Evolutionary conservation across 345 rosid species (phyloP).

Genomic region (Salix suchowensis): DNA sequence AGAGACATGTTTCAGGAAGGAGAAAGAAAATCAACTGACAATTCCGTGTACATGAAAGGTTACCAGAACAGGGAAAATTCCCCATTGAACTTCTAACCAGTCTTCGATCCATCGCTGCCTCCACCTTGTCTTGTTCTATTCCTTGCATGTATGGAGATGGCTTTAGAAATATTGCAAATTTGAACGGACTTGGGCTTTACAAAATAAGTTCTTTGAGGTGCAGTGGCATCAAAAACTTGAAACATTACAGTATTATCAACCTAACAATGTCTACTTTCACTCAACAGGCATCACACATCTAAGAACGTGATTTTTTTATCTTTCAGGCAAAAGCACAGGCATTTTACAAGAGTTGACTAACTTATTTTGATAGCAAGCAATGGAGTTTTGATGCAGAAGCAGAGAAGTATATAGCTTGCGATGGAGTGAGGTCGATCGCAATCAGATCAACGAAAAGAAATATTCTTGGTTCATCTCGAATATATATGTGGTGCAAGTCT

Average conservation of each 20-base stretch:
- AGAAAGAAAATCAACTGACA: neutral
- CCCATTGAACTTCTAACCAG: slow-evolving; percentile 10
- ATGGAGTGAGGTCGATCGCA: neutral
- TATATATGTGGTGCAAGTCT: too few species aligned
- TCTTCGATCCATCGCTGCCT: slow-evolving; percentile 26
- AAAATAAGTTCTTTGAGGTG: neutral
- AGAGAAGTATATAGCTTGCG: neutral
- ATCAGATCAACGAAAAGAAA: neutral
- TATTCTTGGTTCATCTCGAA: neutral
- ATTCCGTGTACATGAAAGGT: neutral
- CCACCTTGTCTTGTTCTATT: slow-evolving; percentile 34
- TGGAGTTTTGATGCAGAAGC: neutral
- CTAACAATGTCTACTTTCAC: neutral
- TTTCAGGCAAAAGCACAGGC: neutral
- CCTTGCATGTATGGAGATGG: slow-evolving; percentile 39
- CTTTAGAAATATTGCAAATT: neutral
- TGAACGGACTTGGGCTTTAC: neutral
- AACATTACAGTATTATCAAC: neutral
- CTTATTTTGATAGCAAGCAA: neutral
- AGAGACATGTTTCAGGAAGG: neutral
- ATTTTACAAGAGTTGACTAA: neutral
- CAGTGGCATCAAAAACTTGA: neutral
- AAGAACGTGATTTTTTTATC: neutral
- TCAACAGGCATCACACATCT: neutral
- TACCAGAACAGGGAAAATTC: neutral